phyloP scores from a whole-genome alignment of 2,329 filamentous ascomycete species.

The Aspergillus arachidicola region DNA sequence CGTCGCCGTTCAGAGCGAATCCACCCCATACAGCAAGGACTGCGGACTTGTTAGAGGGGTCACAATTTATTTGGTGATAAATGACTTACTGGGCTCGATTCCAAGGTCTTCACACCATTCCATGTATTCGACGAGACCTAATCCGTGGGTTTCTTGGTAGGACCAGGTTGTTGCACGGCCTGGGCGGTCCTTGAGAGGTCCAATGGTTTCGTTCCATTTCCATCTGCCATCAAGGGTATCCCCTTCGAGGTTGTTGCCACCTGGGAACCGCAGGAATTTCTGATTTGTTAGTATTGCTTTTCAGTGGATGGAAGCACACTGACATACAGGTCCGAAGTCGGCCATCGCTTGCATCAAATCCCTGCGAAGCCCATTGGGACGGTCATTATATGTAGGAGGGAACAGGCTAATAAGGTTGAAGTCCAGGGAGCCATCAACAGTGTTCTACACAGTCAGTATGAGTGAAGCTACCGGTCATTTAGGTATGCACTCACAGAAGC shows the following conservation, averaged over 20 bases:
- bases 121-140: constrained; percentile 51
- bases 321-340: constrained; percentile 26
- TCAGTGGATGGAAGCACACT: not conserved
- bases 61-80: not conserved
- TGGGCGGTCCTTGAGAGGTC: constrained; percentile 51
- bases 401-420: constrained; percentile 59
- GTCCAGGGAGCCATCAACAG: constrained; percentile 45
- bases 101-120: constrained; percentile 15
- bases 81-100: constrained; percentile 39
- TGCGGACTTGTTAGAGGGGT: constrained; percentile 1
- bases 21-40: constrained; percentile 50
- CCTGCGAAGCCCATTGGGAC: constrained; percentile 54
- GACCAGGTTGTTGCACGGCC: constrained; percentile 46
- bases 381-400: constrained; percentile 57
- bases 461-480: too few species aligned
- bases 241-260: constrained; percentile 55
- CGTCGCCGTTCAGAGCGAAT: constrained; percentile 41
- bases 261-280: constrained; percentile 54
- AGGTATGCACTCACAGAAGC: constrained; percentile 30
- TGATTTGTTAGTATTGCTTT: constrained; percentile 36
- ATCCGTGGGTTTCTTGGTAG: constrained; percentile 49
- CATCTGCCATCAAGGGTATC: constrained; percentile 37
- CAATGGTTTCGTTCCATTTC: constrained; percentile 58
- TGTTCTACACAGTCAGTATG: constrained; percentile 26
- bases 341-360: constrained; percentile 51